Evolutionary conservation across 148 eudicot genomes (phyloP).

Genomic region (Camellia sinensis): DNA sequence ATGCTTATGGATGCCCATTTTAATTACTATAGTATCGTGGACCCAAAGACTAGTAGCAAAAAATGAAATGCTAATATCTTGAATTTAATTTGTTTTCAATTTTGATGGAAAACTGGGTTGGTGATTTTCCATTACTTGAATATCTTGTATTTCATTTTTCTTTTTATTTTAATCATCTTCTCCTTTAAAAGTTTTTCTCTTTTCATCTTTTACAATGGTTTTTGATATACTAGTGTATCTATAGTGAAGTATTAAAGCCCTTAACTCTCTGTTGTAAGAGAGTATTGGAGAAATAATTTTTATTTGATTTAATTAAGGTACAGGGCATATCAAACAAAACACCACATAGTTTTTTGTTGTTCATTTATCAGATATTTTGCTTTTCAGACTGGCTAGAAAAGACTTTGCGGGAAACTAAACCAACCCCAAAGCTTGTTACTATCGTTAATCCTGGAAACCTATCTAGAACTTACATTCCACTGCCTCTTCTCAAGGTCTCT

Average conservation of each 20-base stretch:
- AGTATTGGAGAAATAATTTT: not conserved
- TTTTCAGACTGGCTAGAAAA: conserved; percentile 83
- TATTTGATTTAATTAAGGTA: not conserved
- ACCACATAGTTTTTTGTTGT: not conserved
- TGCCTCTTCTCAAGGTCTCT: conserved; percentile 28
- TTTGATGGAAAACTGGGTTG: not conserved
- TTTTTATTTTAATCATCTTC: not conserved
- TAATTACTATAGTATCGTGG: not conserved
- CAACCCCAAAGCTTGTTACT: conserved; percentile 30
- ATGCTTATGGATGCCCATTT: not conserved
- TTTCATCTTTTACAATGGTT: not conserved
- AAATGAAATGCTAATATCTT: not conserved
- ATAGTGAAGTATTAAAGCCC: not conserved
- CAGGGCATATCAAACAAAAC: not conserved
- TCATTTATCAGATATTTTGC: conserved; percentile 15
- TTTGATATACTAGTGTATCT: not conserved
- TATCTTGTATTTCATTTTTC: not conserved
- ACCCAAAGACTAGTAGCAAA: too few relatives aligned
- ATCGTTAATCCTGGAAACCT: conserved; percentile 38
- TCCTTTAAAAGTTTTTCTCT: not conserved
- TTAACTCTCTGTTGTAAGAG: not conserved
- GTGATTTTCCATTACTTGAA: not conserved
- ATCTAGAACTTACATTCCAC: conserved; percentile 30
- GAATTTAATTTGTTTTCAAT: not conserved
- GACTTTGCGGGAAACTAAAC: conserved; percentile 60